Percentiles rank a stretch among this genome's conserved stretches.
Conservation (phyloP, 768 basidiomycete genomes). For the Pleurotus cornucopiae region DNA sequence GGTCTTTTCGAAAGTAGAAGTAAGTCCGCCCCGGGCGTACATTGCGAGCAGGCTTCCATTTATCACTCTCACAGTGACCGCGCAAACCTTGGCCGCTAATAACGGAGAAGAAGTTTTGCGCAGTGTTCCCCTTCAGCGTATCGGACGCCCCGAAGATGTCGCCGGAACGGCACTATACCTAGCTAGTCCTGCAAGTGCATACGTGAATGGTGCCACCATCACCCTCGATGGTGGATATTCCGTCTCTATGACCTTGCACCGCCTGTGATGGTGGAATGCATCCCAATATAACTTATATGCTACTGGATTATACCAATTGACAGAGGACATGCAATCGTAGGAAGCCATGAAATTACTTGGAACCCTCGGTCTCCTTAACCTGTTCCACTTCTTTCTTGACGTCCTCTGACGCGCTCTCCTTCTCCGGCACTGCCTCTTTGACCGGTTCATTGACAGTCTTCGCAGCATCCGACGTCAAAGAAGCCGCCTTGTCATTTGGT, state of each 20-base stretch:
- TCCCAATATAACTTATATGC: too few species aligned
- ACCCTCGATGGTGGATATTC: slow-evolving; percentile 57
- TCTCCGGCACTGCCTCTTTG: background rate
- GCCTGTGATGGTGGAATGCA: background rate
- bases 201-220: slow-evolving; percentile 61
- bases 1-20: slow-evolving; percentile 38
- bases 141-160: slow-evolving; percentile 63
- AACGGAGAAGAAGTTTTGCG: slow-evolving; percentile 37
- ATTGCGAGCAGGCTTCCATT: slow-evolving; percentile 1
- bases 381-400: slow-evolving; percentile 11
- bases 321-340: too few species aligned
- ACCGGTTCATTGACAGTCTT: too few species aligned
- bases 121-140: slow-evolving; percentile 43
- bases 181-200: slow-evolving; percentile 54
- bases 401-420: slow-evolving; percentile 7
- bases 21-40: slow-evolving; percentile 12
- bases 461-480: too few species aligned
- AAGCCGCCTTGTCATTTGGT: background rate
- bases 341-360: too few species aligned
- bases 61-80: slow-evolving; percentile 41
- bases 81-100: slow-evolving; percentile 39
- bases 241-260: slow-evolving; percentile 29
- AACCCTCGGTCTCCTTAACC: slow-evolving; percentile 2
- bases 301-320: too few species aligned
- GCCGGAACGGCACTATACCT: slow-evolving; percentile 62